Base-by-base conservation (phyloP, 148 eudicot genomes). In the Nepenthes mirabilis region DNA sequence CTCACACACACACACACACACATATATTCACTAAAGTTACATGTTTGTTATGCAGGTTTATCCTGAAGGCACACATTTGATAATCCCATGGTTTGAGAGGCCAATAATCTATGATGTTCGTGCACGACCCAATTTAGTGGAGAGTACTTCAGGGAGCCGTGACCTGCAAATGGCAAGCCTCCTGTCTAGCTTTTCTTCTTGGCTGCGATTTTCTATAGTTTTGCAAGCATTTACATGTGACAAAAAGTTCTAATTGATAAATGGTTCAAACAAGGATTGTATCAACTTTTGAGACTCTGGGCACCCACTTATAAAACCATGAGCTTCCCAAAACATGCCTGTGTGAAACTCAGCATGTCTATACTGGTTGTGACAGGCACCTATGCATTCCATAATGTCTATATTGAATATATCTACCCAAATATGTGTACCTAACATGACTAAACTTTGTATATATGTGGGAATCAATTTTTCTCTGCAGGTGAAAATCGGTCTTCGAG, bases 121-220 rank as follows among this genome's bases (percentile, higher is more conserved):
- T 66, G 88, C 96, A 52, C 88, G 83, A 9, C 96, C 96, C 37
- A 74, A 83, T 74, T 59, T 83, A 50, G 86, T 88, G 36, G 88
- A 85, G 74, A 85, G 91, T 74, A 83, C 88, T 5, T 76, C 89
- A 14, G 96, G 96, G 13, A 88, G 86, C 64, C 86, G 79, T 74
- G 96, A 88, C 53, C 91, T 88, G 48, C 96, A 88, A 75, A 88
- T 88, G 91, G 96, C 85, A 80, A 55, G 51, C n/a, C 10, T 57
- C 61, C 33, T 48, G 7, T 55, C 14, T 33, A 8, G 2, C 58
- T 55, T 33, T 60, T 45, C 6, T 40, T 14, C 43, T 33, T 55
- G 40, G 2, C 45, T 14, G 34, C 3, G 1, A 14, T 60, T 2
- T 47, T 58, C 35, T 50, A 49, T 23, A 23, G 23, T 23, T 23